Percentiles rank a stretch among this genome's conserved stretches.
These are phyloP conservation scores for Lachancea sp. DNA, from an alignment of 805 yeast genomes.

Conservation along the genomic window DNA sequence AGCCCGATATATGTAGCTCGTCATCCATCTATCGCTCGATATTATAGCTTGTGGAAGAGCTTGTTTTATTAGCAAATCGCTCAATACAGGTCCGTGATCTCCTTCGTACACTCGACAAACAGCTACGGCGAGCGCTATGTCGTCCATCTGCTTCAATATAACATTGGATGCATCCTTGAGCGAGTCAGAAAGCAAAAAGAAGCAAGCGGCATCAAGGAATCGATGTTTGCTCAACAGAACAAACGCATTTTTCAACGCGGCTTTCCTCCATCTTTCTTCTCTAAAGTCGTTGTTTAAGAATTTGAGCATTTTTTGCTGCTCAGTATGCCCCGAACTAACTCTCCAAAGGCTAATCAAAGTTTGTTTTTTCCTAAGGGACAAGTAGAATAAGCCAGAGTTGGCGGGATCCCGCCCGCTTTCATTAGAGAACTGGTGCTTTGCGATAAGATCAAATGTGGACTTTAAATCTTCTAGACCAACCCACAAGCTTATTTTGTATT, in stretches of 20 bases:
- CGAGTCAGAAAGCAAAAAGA: constrained; percentile 73
- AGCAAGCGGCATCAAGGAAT: constrained; percentile 79
- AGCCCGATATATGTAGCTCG: constrained; percentile 77
- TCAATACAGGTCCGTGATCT: constrained; percentile 50
- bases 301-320: constrained; percentile 72
- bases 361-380: constrained; percentile 73
- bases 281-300: constrained; percentile 73
- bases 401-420: constrained; percentile 63
- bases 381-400: constrained; percentile 61
- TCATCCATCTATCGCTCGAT: constrained; percentile 71
- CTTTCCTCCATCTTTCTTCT: constrained; percentile 72
- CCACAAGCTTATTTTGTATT: constrained; percentile 73
- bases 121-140: constrained; percentile 68
- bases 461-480: constrained; percentile 40
- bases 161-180: constrained; percentile 74
- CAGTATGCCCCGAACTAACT: constrained; percentile 66
- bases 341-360: constrained; percentile 79
- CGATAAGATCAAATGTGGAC: constrained; percentile 58
- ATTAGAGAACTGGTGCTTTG: constrained; percentile 61
- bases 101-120: constrained; percentile 73
- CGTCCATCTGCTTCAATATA: constrained; percentile 57
- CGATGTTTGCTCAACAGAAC: constrained; percentile 86
- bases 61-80: constrained; percentile 41
- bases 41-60: constrained; percentile 52
- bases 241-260: constrained; percentile 89